phyloP scores from a whole-genome alignment of 768 basidiomycete species.

The Lenzites betulinus region DNA sequence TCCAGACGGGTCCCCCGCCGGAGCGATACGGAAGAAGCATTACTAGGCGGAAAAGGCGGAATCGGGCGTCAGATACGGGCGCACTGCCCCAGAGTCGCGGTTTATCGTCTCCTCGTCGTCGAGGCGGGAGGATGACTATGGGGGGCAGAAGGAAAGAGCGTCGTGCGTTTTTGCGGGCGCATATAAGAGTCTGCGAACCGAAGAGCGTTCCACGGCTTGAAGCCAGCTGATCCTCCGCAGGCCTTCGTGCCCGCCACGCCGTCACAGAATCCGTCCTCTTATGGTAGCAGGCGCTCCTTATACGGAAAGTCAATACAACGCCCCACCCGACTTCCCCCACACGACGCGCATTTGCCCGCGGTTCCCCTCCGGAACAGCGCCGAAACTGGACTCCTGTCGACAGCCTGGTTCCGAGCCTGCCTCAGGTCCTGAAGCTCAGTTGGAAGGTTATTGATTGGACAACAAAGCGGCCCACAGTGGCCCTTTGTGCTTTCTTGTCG shows the following conservation, averaged over 20 bases:
- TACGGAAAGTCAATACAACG: constrained; percentile 10
- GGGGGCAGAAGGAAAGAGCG: not conserved
- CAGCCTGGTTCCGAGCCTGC: too few relatives aligned
- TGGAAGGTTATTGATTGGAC: too few relatives aligned
- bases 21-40: constrained; percentile 13
- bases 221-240: constrained; percentile 18
- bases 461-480: too few relatives aligned
- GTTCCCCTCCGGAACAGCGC: too few relatives aligned
- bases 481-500: too few relatives aligned
- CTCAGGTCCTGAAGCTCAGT: too few relatives aligned
- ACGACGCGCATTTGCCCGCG: too few relatives aligned
- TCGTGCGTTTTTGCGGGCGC: not conserved
- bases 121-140: too few relatives aligned
- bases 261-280: constrained; percentile 2
- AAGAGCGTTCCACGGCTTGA: not conserved
- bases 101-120: not conserved
- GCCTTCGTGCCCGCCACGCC: constrained; percentile 3
- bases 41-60: not conserved
- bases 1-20: constrained; percentile 9
- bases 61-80: constrained; percentile 2
- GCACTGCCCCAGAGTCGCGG: too few relatives aligned
- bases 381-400: too few relatives aligned
- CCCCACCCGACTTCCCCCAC: not conserved
- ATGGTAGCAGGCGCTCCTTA: constrained; percentile 6
- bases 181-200: constrained; percentile 7